Percentiles rank a stretch among this genome's conserved stretches.
phyloP scores from a whole-genome alignment of 176 grass and related monocot species.

The Calamus simplicifolius region DNA sequence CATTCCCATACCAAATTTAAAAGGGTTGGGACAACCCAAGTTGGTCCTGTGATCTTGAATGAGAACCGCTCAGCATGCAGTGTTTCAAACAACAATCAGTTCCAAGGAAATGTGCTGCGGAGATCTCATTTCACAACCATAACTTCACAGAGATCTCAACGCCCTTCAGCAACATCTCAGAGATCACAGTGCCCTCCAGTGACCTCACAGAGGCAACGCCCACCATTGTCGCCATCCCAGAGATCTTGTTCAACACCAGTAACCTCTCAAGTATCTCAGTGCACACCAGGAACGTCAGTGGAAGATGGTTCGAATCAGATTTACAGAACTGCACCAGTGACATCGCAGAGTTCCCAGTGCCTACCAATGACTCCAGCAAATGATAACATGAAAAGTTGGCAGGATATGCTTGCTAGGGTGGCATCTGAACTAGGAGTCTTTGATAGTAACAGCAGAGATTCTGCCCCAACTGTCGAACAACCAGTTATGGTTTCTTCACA shows the following conservation, averaged over 20 bases:
- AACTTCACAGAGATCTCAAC: neutral
- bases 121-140: neutral
- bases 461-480: slow-evolving; percentile 14
- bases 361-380: slow-evolving; percentile 21
- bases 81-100: neutral
- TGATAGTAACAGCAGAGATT: slow-evolving; percentile 12
- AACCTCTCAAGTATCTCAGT: slow-evolving; percentile 17
- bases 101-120: neutral
- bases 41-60: neutral
- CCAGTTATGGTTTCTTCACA: slow-evolving; percentile 5
- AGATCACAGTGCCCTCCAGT: no score
- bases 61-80: neutral
- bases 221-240: slow-evolving; percentile 5
- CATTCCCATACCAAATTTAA: slow-evolving; percentile 11
- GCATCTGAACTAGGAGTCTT: slow-evolving; percentile 54
- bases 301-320: slow-evolving; percentile 19
- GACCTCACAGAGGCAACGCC: no score
- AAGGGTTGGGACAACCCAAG: neutral
- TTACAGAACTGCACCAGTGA: slow-evolving; percentile 13
- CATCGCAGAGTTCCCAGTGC: slow-evolving; percentile 25
- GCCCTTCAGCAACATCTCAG: no score
- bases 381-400: slow-evolving; percentile 64
- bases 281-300: slow-evolving; percentile 10
- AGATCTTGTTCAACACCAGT: slow-evolving; percentile 46
- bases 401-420: slow-evolving; percentile 71